phyloP scores from a whole-genome alignment of 169 alveolate species.

The Plasmodium sp. region DNA sequence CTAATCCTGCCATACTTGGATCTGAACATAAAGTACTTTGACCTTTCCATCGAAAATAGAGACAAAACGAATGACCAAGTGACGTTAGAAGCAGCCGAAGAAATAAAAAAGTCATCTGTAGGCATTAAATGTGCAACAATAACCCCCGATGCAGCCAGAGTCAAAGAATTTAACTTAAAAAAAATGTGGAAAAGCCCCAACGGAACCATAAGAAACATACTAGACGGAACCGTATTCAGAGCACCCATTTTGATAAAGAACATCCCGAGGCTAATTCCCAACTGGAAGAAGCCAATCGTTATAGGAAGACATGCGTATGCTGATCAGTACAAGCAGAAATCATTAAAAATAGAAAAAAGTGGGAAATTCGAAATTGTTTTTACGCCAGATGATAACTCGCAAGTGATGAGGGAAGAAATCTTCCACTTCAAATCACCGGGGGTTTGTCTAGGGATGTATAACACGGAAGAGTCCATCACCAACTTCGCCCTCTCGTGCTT shows the following conservation, averaged over 20 bases:
- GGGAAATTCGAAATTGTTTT: conserved; percentile 91
- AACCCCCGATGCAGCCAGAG: conserved; percentile 97
- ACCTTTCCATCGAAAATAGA: conserved; percentile 91
- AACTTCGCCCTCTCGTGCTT: conserved; percentile 95
- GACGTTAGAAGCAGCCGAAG: conserved; percentile 96
- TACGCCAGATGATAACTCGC: conserved; percentile 88
- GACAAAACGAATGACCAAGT: conserved; percentile 95
- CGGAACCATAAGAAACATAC: conserved; percentile 95
- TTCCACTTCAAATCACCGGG: conserved; percentile 88
- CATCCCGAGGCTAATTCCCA: conserved; percentile 93
- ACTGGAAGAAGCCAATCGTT: conserved; percentile 94
- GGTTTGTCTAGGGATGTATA: conserved; percentile 95
- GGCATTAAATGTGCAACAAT: conserved; percentile 97
- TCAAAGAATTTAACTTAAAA: conserved; percentile 93
- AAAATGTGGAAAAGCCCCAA: conserved; percentile 96
- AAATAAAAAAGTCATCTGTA: conserved; percentile 91
- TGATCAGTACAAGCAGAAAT: conserved; percentile 95
- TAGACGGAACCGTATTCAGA: conserved; percentile 96
- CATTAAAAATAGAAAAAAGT: conserved; percentile 86
- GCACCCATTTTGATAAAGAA: conserved; percentile 95
- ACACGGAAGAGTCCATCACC: conserved; percentile 92
- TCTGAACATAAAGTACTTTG: conserved; percentile 91
- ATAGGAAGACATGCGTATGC: conserved; percentile 98
- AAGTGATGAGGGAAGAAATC: conserved; percentile 69
- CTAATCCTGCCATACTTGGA: conserved; percentile 93